Conservation (phyloP, 106 monocot genomes). For the Allium cepa region DNA sequence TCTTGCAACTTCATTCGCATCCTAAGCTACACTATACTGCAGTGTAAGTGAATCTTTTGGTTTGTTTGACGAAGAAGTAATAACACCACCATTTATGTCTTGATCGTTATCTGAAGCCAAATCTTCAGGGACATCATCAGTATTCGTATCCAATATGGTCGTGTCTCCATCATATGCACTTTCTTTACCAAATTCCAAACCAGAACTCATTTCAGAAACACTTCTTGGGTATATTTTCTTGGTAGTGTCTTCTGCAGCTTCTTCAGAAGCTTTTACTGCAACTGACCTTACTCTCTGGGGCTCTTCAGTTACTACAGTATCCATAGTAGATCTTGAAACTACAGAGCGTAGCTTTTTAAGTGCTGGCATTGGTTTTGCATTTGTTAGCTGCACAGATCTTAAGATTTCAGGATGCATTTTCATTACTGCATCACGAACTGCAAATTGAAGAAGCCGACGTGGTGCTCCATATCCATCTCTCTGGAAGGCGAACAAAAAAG, state of each 20-base stretch:
- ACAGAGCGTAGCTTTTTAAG: conserved; percentile 68
- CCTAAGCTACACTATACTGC: conserved; percentile 43
- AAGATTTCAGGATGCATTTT: too few relatives aligned
- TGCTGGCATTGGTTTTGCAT: conserved; percentile 38
- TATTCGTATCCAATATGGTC: conserved; percentile 12
- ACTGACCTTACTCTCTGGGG: conserved; percentile 32
- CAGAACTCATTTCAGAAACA: conserved; percentile 10
- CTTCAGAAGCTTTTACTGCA: conserved; percentile 63
- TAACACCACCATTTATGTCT: conserved; percentile 23
- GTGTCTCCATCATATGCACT: conserved; percentile 23
- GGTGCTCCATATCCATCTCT: conserved; percentile 43
- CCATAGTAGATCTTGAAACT: conserved; percentile 38
- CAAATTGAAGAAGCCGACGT: conserved; percentile 86
- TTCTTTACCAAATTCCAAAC: conserved; percentile 43
- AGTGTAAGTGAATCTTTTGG: conserved; percentile 26
- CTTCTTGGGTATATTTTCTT: conserved; percentile 42
- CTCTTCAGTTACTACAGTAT: conserved; percentile 21
- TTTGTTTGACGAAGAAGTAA: conserved; percentile 20
- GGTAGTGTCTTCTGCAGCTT: conserved; percentile 69
- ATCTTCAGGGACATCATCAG: conserved; percentile 15
- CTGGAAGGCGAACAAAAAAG: conserved; percentile 7
- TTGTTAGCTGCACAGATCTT: conserved; percentile 35
- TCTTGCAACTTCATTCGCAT: conserved; percentile 29
- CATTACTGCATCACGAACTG: conserved; percentile 81
- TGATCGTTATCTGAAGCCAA: conserved; percentile 51